Conservation (phyloP, 805 yeast genomes). For the Ascoidea rubescens region DNA sequence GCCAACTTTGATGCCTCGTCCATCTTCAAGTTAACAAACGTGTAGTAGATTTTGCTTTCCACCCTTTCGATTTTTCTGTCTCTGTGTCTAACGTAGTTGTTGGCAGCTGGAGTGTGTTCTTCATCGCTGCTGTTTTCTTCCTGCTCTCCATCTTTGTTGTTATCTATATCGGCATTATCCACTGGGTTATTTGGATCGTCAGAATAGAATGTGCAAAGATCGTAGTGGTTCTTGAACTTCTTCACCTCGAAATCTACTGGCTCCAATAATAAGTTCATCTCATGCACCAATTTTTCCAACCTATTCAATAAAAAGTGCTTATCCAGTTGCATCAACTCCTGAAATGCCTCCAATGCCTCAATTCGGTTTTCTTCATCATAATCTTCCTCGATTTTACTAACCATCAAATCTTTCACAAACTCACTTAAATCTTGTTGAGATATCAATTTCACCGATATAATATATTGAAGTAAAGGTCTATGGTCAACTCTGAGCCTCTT, state of each 20-base stretch:
- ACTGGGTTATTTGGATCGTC: too few species aligned
- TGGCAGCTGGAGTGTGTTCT: neutral
- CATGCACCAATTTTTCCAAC: constrained; percentile 1
- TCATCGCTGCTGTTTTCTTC: neutral
- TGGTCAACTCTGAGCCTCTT: constrained; percentile 2
- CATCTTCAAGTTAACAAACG: constrained; percentile 4
- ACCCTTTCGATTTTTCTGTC: neutral
- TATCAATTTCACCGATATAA: constrained; percentile 6
- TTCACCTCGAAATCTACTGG: constrained; percentile 7
- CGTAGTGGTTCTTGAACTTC: constrained; percentile 3
- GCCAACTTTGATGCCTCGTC: constrained; percentile 5
- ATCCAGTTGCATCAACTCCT: neutral
- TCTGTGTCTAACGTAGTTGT: neutral
- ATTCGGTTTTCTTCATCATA: neutral
- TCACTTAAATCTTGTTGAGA: constrained; percentile 1
- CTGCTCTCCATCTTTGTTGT: neutral
- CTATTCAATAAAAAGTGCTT: neutral
- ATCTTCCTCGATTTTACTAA: neutral
- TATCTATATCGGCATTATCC: too few species aligned
- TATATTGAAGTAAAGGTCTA: constrained; percentile 7
- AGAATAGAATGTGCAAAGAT: too few species aligned
- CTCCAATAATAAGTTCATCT: constrained; percentile 5
- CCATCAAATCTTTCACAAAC: neutral
- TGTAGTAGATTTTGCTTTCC: constrained; percentile 3
- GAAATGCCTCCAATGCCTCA: neutral